phyloP scores from a whole-genome alignment of 2,329 filamentous ascomycete species.

The Cladosporium sp. region DNA sequence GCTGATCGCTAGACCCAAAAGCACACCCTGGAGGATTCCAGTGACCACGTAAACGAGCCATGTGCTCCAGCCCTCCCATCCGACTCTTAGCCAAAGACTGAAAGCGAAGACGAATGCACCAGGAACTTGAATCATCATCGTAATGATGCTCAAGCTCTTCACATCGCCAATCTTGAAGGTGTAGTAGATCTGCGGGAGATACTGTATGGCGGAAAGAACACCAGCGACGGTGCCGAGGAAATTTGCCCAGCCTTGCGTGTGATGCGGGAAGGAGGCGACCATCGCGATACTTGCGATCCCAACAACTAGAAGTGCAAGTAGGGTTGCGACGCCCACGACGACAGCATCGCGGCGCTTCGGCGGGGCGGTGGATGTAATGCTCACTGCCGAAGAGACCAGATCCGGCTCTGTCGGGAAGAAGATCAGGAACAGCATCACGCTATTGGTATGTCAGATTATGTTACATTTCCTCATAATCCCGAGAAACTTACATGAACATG shows the following conservation, averaged over 20 bases:
- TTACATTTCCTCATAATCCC: not conserved
- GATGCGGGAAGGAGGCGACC: conserved; percentile 64
- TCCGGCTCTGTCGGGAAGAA: conserved; percentile 68
- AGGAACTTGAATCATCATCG: conserved; percentile 98
- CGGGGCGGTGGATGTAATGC: conserved; percentile 55
- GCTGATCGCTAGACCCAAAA: conserved; percentile 77
- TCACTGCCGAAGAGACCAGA: conserved; percentile 37
- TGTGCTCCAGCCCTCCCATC: conserved; percentile 85
- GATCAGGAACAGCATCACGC: conserved; percentile 87
- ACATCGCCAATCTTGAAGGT: conserved; percentile 85
- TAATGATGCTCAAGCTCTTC: conserved; percentile 88
- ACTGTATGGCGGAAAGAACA: conserved; percentile 80
- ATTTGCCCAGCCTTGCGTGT: conserved; percentile 80
- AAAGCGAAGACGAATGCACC: conserved; percentile 87
- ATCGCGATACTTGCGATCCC: conserved; percentile 65
- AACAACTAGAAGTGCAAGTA: conserved; percentile 74
- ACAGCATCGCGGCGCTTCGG: conserved; percentile 75
- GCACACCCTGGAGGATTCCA: conserved; percentile 76
- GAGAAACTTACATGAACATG: conserved; percentile 72
- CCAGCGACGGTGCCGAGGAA: conserved; percentile 79
- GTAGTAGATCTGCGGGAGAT: conserved; percentile 91
- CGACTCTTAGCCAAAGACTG: conserved; percentile 72
- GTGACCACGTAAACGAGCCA: conserved; percentile 92
- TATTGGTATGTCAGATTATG: conserved; percentile 42
- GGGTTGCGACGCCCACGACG: conserved; percentile 69